phyloP scores from a whole-genome alignment of 306 rosid genomes.

The Dicorynia guianensis region DNA sequence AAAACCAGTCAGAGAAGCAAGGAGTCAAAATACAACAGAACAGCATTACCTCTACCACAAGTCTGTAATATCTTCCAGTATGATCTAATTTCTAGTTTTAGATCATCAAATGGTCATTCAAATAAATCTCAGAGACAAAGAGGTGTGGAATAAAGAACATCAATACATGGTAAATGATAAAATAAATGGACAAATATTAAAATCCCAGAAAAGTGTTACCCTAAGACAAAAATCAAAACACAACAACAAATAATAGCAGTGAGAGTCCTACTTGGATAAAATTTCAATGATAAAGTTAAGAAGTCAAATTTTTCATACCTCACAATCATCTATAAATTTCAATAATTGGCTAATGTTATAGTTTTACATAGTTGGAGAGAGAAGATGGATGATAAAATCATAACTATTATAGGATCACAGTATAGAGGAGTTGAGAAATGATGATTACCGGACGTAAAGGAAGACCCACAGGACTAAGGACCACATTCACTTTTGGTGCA shows the following conservation, averaged over 20 bases:
- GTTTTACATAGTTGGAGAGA: neutral
- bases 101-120: no score
- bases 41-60: neutral
- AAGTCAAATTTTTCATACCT: slow-evolving; percentile 31
- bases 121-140: no score
- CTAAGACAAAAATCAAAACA: no score
- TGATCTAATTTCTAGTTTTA: neutral
- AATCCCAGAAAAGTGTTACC: no score
- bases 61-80: slow-evolving; percentile 10
- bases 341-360: slow-evolving; percentile 14
- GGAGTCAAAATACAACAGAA: slow-evolving; percentile 12
- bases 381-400: slow-evolving; percentile 19
- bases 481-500: slow-evolving; percentile 60
- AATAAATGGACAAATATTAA: no score
- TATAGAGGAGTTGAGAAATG: slow-evolving; percentile 39
- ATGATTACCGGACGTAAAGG: slow-evolving; percentile 91
- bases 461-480: slow-evolving; percentile 78
- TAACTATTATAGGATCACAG: slow-evolving; percentile 31
- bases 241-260: no score
- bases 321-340: slow-evolving; percentile 8
- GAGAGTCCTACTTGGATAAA: neutral
- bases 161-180: no score
- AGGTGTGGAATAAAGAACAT: no score
- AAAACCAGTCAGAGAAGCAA: slow-evolving; percentile 6
- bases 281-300: slow-evolving; percentile 20